Percentiles rank a stretch among this genome's conserved stretches.
Conservation (phyloP, 768 basidiomycete species). For the Boletus vermiculosoides region DNA sequence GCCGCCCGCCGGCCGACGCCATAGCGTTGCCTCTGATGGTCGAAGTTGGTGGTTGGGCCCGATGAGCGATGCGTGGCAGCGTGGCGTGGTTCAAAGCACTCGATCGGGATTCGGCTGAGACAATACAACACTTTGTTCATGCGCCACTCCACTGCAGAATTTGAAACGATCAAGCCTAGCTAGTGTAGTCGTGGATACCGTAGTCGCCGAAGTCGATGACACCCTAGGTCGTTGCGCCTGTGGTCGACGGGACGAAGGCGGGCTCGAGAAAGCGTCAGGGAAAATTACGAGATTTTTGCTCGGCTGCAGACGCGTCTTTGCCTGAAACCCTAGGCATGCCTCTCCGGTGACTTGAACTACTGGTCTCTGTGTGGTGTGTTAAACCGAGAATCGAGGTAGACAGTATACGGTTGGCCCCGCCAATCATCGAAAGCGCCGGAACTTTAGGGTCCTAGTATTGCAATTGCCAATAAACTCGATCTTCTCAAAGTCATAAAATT, state of each 20-base stretch:
- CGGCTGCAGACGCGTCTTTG: neutral
- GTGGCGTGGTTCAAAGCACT: constrained; percentile 1
- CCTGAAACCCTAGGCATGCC: neutral
- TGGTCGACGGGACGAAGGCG: neutral
- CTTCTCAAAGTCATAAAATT: too few species aligned
- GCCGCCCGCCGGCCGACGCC: neutral
- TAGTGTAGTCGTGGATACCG: too few species aligned
- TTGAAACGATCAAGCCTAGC: neutral
- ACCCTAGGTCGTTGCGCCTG: neutral
- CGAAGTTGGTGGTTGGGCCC: too few species aligned
- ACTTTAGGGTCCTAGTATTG: too few species aligned
- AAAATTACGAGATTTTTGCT: neutral
- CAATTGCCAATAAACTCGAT: too few species aligned
- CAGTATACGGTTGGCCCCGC: too few species aligned
- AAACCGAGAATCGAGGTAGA: too few species aligned
- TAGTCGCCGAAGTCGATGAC: neutral
- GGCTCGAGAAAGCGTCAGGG: neutral
- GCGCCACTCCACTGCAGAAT: neutral
- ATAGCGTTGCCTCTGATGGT: neutral
- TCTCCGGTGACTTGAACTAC: too few species aligned
- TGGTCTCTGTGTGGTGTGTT: too few species aligned
- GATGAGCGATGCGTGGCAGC: neutral
- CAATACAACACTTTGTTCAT: neutral
- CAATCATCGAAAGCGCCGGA: too few species aligned
- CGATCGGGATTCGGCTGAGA: neutral